These are phyloP conservation scores for Chlorella sorokiniana DNA, from an alignment of 139 green algal species.

Conservation along the genomic window DNA sequence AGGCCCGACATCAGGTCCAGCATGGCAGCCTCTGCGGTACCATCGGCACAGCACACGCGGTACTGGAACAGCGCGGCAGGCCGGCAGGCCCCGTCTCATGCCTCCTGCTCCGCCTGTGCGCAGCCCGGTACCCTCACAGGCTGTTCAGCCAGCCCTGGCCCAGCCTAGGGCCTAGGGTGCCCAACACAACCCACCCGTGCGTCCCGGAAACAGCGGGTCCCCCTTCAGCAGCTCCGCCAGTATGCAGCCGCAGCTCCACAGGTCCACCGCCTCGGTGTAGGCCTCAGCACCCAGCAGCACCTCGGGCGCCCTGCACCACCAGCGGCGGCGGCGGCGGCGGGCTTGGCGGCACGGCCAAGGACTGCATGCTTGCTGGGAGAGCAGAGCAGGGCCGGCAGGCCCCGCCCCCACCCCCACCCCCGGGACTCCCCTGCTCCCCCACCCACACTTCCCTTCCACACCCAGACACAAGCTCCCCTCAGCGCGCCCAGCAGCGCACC, in stretches of 20 bases:
- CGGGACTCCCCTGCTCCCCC: no score
- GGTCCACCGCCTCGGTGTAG: constrained; percentile 64
- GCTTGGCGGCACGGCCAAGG: background rate
- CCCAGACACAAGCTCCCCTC: no score
- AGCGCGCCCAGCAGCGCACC: constrained; percentile 12
- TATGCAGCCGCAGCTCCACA: constrained; percentile 80
- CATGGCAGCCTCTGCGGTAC: constrained; percentile 50
- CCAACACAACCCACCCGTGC: constrained; percentile 30
- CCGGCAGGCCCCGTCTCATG: no score
- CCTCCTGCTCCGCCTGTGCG: no score
- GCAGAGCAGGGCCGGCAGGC: background rate
- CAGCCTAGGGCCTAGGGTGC: no score
- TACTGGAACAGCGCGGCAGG: no score
- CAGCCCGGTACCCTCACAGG: background rate
- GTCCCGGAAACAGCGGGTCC: constrained; percentile 67
- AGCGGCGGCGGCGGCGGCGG: background rate
- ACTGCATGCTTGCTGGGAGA: background rate
- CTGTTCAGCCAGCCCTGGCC: background rate
- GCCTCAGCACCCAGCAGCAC: constrained; percentile 54
- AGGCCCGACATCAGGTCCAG: constrained; percentile 61
- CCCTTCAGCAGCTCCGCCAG: constrained; percentile 71
- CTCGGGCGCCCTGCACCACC: constrained; percentile 45
- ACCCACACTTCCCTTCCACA: no score
- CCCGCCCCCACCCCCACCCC: no score
- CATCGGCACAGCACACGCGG: no score